phyloP scores from a whole-genome alignment of 2,329 filamentous ascomycete genomes.

The Xylariaceae sp. region DNA sequence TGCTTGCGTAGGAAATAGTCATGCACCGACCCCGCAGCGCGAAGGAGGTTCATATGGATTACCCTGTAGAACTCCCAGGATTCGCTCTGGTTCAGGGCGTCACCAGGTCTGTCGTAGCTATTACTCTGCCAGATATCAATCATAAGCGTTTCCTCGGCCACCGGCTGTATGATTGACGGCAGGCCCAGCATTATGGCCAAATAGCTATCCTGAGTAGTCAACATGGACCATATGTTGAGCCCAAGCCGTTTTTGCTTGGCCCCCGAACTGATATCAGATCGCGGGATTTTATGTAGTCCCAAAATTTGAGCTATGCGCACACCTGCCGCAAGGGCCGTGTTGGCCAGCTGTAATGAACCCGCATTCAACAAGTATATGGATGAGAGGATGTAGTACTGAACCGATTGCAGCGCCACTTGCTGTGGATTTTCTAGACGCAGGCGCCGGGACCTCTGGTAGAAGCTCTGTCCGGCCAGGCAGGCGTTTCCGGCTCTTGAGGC shows the following conservation, averaged over 20 bases:
- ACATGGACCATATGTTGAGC: slow-evolving; percentile 7
- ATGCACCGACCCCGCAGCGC: not conserved
- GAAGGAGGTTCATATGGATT: not conserved
- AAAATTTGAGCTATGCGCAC: slow-evolving; percentile 18
- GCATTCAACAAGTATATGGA: slow-evolving; percentile 11
- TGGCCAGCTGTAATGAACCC: slow-evolving; percentile 9
- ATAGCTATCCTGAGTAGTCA: slow-evolving; percentile 10
- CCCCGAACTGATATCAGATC: not conserved
- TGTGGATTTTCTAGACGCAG: slow-evolving; percentile 6
- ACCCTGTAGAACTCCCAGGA: not conserved
- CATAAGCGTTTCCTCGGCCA: slow-evolving; percentile 1
- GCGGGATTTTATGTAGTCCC: slow-evolving; percentile 7
- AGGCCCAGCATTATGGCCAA: slow-evolving; percentile 8
- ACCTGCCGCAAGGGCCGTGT: slow-evolving; percentile 3
- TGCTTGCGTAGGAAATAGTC: not conserved
- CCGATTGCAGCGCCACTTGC: slow-evolving; percentile 1
- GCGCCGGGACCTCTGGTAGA: slow-evolving; percentile 9
- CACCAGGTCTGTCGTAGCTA: not conserved
- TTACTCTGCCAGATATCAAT: slow-evolving; percentile 10
- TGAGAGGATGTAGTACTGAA: slow-evolving; percentile 14
- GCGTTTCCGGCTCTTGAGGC: not conserved
- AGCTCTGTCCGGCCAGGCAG: slow-evolving; percentile 10
- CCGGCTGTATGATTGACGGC: slow-evolving; percentile 11
- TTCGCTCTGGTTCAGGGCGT: not conserved
- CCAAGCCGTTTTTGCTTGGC: slow-evolving; percentile 1